Evolutionary conservation across 805 yeast genomes (phyloP), one percentile per base, ranked within the genome.

Genomic region (Nakazawaea peltata): DNA sequence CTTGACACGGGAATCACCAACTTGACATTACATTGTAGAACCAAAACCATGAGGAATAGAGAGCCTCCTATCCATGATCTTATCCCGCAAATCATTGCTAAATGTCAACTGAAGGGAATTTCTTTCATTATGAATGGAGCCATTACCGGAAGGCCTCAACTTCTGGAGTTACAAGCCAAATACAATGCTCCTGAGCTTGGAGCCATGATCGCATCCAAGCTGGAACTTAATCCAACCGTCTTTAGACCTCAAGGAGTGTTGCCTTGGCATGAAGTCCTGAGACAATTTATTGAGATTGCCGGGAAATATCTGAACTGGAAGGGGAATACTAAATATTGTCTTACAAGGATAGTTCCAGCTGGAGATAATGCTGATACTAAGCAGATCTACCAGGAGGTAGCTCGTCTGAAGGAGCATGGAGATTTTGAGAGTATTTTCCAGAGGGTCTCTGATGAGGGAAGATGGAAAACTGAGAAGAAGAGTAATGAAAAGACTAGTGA

Each of bases 201-300:
- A 4, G 88, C 85, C 5, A 90, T 92, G 98, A 77, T 88, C 48
- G 98, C 97, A 1, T 81, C 85, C 22, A 75, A 77, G 21, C 97
- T 97, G 0, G 97, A 92, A 57, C 51, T 69, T 5, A 88, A 92
- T 51, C 92, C 95, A 6, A 68, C 94, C 1, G 78, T 84, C 26
- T 92, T 92, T 53, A 54, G 55, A 21, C 49, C 53, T 6, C 43
- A 48, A 1, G 62, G 57, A 0, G 68, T 71, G 4, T 51, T 67
- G 31, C 61, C 71, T 0, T 83, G 90, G 83, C 63, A 57, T 18
- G 51, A 61, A 18, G 58, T 72, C 9, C 66, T 74, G 9, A 64
- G 62, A 30, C 81, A 84, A 41, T 84, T 74, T 43, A 48, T 77
- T 21, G 51, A 59, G 4, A 51, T 74, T 11, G 81, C 90, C 8